A percentile compares a stretch with the other conserved stretches of the same genome.
phyloP scores from a whole-genome alignment of 2,329 filamentous ascomycete species.

The Exophiala oligosperma region DNA sequence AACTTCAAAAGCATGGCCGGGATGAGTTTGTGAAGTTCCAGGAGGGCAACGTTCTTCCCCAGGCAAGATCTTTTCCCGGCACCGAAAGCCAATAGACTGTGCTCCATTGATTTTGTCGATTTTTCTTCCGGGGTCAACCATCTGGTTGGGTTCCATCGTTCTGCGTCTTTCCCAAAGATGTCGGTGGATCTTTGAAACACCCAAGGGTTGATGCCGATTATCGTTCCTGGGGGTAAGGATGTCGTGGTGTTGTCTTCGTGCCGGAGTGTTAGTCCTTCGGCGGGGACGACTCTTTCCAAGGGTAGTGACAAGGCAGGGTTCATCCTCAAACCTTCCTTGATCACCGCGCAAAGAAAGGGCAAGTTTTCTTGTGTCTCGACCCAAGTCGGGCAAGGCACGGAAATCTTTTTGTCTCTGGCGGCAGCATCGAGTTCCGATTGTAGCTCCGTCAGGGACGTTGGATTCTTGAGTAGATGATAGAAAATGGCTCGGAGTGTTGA shows the following conservation, averaged over 20 bases:
- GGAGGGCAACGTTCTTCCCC: slow-evolving; percentile 33
- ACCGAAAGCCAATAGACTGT: slow-evolving; percentile 29
- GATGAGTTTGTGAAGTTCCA: slow-evolving; percentile 31
- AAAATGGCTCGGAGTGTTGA: slow-evolving; percentile 72
- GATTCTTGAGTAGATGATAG: slow-evolving; percentile 70
- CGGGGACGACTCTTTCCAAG: slow-evolving; percentile 38
- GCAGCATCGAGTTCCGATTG: slow-evolving; percentile 32
- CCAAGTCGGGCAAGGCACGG: slow-evolving; percentile 32
- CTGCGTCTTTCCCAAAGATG: slow-evolving; percentile 30
- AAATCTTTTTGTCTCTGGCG: slow-evolving; percentile 25
- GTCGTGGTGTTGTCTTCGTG: slow-evolving; percentile 27
- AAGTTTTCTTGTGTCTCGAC: slow-evolving; percentile 33
- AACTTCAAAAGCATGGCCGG: slow-evolving; percentile 27
- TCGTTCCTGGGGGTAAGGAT: slow-evolving; percentile 31
- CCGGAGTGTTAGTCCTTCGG: slow-evolving; percentile 32
- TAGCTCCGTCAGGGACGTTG: slow-evolving; percentile 35
- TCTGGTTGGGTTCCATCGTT: slow-evolving; percentile 32
- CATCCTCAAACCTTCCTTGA: slow-evolving; percentile 41
- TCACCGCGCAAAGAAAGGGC: slow-evolving; percentile 35
- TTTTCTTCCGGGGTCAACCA: slow-evolving; percentile 31
- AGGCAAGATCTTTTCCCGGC: slow-evolving; percentile 31
- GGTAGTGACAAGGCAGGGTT: slow-evolving; percentile 38
- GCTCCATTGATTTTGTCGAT: slow-evolving; percentile 27
- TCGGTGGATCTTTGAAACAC: slow-evolving; percentile 31
- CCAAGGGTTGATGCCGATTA: slow-evolving; percentile 37